Conservation (phyloP, 2,329 filamentous ascomycete species). For the Neoarthrinium moseri region DNA sequence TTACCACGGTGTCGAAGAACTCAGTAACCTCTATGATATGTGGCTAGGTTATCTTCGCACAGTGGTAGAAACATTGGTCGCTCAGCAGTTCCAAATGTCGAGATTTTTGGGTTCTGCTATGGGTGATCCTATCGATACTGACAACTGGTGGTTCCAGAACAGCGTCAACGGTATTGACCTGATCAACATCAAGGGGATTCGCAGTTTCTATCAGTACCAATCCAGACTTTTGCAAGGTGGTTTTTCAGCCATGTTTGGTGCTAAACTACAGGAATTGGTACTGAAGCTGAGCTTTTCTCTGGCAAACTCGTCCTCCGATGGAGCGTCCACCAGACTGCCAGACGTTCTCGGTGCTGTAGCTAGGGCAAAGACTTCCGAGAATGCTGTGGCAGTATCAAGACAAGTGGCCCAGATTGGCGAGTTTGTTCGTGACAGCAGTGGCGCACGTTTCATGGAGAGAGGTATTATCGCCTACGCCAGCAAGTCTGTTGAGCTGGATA, state of each 20-base stretch:
- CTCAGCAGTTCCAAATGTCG: constrained; percentile 53
- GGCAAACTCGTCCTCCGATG: constrained; percentile 36
- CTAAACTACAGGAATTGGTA: constrained; percentile 51
- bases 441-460: constrained; percentile 48
- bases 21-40: constrained; percentile 45
- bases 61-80: constrained; percentile 49
- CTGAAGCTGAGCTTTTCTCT: constrained; percentile 50
- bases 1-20: constrained; percentile 38
- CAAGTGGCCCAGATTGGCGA: constrained; percentile 50
- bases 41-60: constrained; percentile 49
- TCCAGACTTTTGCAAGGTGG: constrained; percentile 49
- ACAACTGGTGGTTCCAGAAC: constrained; percentile 43
- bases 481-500: constrained; percentile 48
- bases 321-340: constrained; percentile 35
- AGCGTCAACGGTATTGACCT: constrained; percentile 25
- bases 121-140: constrained; percentile 35
- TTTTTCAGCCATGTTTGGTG: constrained; percentile 48
- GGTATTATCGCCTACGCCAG: constrained; percentile 51
- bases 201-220: constrained; percentile 53
- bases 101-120: constrained; percentile 42
- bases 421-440: constrained; percentile 44
- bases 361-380: constrained; percentile 41
- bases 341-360: constrained; percentile 43
- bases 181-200: constrained; percentile 47
- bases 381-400: constrained; percentile 44